Conservation (phyloP, 257 asterid genomes). For the Nicotiana tabacum region DNA sequence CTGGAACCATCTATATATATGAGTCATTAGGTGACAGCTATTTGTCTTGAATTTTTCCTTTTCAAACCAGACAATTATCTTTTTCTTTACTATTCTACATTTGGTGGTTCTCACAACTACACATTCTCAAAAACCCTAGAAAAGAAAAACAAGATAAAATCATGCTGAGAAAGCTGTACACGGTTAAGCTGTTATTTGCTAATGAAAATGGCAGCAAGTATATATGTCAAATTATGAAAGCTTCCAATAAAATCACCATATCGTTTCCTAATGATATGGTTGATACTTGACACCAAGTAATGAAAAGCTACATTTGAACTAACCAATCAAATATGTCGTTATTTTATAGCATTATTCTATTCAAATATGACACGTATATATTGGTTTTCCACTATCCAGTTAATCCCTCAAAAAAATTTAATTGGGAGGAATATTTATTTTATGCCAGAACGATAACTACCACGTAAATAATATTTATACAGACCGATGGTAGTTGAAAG, state of each 20-base stretch:
- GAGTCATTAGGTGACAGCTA: conserved; percentile 35
- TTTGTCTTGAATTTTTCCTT: conserved; percentile 21
- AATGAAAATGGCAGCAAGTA: conserved; percentile 3
- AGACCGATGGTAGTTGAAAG: not conserved
- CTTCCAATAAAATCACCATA: conserved; percentile 8
- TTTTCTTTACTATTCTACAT: not conserved
- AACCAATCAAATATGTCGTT: not conserved
- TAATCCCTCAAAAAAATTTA: not conserved
- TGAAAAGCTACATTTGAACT: conserved; percentile 9
- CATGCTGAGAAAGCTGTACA: conserved; percentile 11
- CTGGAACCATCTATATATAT: not conserved
- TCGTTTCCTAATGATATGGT: not conserved
- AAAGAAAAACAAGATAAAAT: not conserved
- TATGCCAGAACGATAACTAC: not conserved
- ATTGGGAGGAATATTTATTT: not conserved
- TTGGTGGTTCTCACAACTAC: not conserved
- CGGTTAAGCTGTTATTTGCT: conserved; percentile 24
- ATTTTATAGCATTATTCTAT: not conserved
- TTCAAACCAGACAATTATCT: conserved; percentile 9
- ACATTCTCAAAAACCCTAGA: not conserved
- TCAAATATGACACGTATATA: not conserved
- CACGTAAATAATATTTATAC: not conserved
- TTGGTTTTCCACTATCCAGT: not conserved
- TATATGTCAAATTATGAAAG: conserved; percentile 2
- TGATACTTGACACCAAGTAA: not conserved